These are phyloP conservation scores for Nemania bipapillata DNA, from an alignment of 2,329 filamentous ascomycete species.

Conservation along the genomic window DNA sequence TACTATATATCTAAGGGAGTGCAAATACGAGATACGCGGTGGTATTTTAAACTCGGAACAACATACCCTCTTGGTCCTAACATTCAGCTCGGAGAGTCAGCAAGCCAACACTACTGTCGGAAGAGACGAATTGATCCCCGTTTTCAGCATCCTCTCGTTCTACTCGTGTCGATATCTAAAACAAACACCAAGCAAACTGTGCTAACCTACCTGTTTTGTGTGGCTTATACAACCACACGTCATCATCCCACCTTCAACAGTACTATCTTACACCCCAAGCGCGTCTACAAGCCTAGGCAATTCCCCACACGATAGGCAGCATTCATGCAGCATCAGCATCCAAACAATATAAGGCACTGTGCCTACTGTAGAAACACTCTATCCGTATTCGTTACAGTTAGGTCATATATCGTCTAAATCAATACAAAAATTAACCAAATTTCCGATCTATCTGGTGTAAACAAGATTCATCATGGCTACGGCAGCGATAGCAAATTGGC, in stretches of 20 bases:
- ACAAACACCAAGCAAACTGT: not conserved
- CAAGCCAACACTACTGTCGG: not conserved
- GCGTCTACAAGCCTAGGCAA: not conserved
- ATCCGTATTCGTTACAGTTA: not conserved
- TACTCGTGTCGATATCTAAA: not conserved
- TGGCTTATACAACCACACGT: constrained; percentile 22
- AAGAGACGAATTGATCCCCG: not conserved
- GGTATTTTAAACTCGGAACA: not conserved
- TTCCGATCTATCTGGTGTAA: not conserved
- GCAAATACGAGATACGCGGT: not conserved
- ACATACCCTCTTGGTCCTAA: not conserved
- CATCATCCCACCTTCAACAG: not conserved
- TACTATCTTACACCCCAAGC: not conserved
- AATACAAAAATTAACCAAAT: not conserved
- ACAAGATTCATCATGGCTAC: constrained; percentile 40
- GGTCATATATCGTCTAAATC: not conserved
- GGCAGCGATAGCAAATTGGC: constrained; percentile 42
- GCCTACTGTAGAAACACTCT: not conserved
- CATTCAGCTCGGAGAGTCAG: not conserved
- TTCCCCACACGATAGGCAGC: constrained; percentile 25
- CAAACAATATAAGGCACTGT: constrained; percentile 17
- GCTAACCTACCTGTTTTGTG: constrained; percentile 2
- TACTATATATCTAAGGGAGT: not conserved
- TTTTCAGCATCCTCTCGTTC: not conserved
- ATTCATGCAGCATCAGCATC: constrained; percentile 5